Conservation (phyloP, 495 filamentous ascomycete genomes). For the Pseudevernia furfuracea region DNA sequence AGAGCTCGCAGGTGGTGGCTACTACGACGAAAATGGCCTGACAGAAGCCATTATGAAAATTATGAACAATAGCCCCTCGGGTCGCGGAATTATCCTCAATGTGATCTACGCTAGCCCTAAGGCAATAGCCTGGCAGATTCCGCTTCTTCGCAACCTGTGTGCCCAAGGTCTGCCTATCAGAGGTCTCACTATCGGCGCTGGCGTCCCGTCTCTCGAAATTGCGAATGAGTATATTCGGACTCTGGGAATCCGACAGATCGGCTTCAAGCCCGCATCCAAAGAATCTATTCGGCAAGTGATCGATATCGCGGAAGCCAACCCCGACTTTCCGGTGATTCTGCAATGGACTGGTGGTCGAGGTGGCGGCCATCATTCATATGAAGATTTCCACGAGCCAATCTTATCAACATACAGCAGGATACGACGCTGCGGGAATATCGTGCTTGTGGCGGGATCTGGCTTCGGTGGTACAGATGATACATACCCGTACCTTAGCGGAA, state of each 20-base stretch:
- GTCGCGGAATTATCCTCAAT: conserved; percentile 36
- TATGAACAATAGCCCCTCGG: conserved; percentile 26
- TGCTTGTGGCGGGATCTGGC: conserved; percentile 44
- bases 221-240: conserved; percentile 41
- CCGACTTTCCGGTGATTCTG: conserved; percentile 41
- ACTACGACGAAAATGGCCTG: conserved; percentile 15
- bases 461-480: conserved; percentile 36
- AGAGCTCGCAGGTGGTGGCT: conserved; percentile 36
- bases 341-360: conserved; percentile 48
- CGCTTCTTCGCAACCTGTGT: conserved; percentile 29
- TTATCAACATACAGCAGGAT: conserved; percentile 40
- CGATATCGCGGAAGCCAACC: conserved; percentile 40
- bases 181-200: conserved; percentile 42
- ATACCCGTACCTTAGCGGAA: conserved; percentile 42
- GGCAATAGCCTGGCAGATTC: conserved; percentile 35
- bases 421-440: conserved; percentile 39
- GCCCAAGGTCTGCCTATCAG: conserved; percentile 23
- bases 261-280: conserved; percentile 44
- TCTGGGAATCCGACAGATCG: conserved; percentile 41
- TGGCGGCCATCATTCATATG: conserved; percentile 46
- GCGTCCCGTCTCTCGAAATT: conserved; percentile 44
- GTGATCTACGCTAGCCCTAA: conserved; percentile 37
- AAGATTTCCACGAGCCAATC: conserved; percentile 45
- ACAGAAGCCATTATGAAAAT: conserved; percentile 14
- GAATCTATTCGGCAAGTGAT: conserved; percentile 41